phyloP scores from a whole-genome alignment of 2,329 filamentous ascomycete species.

The Trichothecium sympodiale region DNA sequence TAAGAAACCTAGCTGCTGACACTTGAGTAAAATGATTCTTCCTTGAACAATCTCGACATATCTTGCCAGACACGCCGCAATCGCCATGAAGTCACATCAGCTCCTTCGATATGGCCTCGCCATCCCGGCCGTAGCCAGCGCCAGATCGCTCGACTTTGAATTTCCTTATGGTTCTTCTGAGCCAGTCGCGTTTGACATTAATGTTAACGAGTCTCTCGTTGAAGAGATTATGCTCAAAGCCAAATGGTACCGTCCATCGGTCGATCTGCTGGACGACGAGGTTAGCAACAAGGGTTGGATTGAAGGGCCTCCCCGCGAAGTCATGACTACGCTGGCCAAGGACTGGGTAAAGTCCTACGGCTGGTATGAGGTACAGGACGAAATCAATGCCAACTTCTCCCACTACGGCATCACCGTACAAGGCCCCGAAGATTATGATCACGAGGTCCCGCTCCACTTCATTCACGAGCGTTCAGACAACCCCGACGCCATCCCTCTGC shows the following conservation, averaged over 20 bases:
- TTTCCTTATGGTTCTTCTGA: no score
- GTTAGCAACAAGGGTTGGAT: not conserved
- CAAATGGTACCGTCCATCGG: not conserved
- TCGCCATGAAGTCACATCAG: no score
- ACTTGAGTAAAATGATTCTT: no score
- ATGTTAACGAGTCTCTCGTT: not conserved
- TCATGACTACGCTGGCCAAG: conserved; percentile 1
- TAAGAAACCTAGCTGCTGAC: no score
- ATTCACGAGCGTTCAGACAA: conserved; percentile 7
- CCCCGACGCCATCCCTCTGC: conserved; percentile 6
- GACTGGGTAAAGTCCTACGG: conserved; percentile 2
- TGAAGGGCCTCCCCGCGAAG: conserved; percentile 1
- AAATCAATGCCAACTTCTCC: conserved; percentile 2
- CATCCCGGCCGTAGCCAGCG: no score
- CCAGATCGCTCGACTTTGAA: no score
- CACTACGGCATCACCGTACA: conserved; percentile 1
- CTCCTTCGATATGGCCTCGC: no score
- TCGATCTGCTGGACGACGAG: not conserved
- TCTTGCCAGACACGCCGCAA: no score
- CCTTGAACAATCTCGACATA: no score
- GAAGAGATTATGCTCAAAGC: not conserved
- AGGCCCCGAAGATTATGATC: not conserved
- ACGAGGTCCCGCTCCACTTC: conserved; percentile 9
- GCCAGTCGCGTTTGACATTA: not conserved
- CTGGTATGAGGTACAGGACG: conserved; percentile 1